Percentiles rank a stretch among this genome's conserved stretches.
phyloP scores from a whole-genome alignment of 2,329 filamentous ascomycete species.

The Didymella pomorum region DNA sequence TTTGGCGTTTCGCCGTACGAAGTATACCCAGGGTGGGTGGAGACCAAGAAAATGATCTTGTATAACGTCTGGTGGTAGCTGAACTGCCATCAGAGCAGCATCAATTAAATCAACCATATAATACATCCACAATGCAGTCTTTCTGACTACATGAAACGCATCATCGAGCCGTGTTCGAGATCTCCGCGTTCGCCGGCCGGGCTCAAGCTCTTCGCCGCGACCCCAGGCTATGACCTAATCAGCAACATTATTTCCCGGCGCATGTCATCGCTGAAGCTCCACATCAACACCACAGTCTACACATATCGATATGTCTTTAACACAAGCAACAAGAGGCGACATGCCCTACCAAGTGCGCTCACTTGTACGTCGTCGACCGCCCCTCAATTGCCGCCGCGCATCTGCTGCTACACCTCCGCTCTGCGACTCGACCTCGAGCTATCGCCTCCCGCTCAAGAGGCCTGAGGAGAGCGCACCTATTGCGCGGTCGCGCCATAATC shows the following conservation, averaged over 20 bases:
- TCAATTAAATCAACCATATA: too few species aligned
- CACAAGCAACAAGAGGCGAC: conserved; percentile 47
- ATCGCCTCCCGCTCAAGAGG: background rate
- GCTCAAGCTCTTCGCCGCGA: conserved; percentile 40
- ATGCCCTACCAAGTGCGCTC: conserved; percentile 52
- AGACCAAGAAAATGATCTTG: conserved; percentile 6
- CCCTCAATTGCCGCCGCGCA: conserved; percentile 10
- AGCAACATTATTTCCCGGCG: conserved; percentile 43
- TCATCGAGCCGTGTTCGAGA: conserved; percentile 3
- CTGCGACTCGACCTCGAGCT: conserved; percentile 7
- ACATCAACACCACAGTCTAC: conserved; percentile 34
- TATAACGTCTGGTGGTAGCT: conserved; percentile 12
- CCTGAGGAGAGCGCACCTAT: background rate
- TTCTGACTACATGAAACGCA: background rate
- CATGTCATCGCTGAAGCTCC: conserved; percentile 22
- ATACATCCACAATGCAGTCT: background rate
- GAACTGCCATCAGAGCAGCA: conserved; percentile 6
- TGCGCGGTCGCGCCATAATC: background rate
- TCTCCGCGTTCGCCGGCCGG: conserved; percentile 35
- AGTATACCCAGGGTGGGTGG: conserved; percentile 24
- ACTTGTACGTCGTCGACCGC: conserved; percentile 42
- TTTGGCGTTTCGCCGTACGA: conserved; percentile 20
- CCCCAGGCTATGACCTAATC: conserved; percentile 46
- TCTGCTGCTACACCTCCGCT: conserved; percentile 9
- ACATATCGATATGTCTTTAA: conserved; percentile 44